These are phyloP conservation scores for Penicillium sp. DNA, from an alignment of 2,329 filamentous ascomycete species.

Conservation along the genomic window DNA sequence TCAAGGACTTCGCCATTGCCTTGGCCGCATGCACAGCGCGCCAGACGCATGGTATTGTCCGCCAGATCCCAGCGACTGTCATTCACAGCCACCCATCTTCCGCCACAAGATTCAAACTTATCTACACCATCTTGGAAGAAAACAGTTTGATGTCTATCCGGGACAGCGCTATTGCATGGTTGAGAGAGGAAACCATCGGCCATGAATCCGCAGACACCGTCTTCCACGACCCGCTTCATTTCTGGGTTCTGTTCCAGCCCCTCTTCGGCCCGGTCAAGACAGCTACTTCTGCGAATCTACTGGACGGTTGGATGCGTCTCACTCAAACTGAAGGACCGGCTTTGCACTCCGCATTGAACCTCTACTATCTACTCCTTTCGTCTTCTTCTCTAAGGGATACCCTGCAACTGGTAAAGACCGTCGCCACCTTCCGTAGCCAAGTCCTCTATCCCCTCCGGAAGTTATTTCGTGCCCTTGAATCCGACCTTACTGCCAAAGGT, in stretches of 20 bases:
- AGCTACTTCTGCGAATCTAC: constrained; percentile 38
- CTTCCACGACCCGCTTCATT: constrained; percentile 39
- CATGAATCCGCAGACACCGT: constrained; percentile 26
- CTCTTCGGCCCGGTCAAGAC: constrained; percentile 51
- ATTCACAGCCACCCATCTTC: constrained; percentile 56
- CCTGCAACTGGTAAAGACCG: constrained; percentile 46
- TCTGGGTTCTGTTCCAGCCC: constrained; percentile 47
- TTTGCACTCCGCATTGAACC: constrained; percentile 56
- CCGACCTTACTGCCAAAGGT: constrained; percentile 33
- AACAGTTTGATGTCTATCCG: constrained; percentile 55
- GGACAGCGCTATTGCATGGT: constrained; percentile 58
- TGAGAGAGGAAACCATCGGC: constrained; percentile 59
- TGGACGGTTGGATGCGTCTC: constrained; percentile 48
- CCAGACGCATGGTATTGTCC: constrained; percentile 38
- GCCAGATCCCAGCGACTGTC: constrained; percentile 34
- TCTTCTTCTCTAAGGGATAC: constrained; percentile 48
- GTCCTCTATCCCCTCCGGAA: constrained; percentile 35
- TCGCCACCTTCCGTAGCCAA: constrained; percentile 31
- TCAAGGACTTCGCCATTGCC: constrained; percentile 53
- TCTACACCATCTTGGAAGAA: constrained; percentile 55
- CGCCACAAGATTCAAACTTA: constrained; percentile 52
- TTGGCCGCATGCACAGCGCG: constrained; percentile 39
- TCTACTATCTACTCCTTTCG: constrained; percentile 57
- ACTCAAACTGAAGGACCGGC: constrained; percentile 49
- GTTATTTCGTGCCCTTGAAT: constrained; percentile 32